Evolutionary conservation across 257 asterid species (phyloP), one percentile per base, ranked within the genome.

Genomic region (Salvia rosmarinus): DNA sequence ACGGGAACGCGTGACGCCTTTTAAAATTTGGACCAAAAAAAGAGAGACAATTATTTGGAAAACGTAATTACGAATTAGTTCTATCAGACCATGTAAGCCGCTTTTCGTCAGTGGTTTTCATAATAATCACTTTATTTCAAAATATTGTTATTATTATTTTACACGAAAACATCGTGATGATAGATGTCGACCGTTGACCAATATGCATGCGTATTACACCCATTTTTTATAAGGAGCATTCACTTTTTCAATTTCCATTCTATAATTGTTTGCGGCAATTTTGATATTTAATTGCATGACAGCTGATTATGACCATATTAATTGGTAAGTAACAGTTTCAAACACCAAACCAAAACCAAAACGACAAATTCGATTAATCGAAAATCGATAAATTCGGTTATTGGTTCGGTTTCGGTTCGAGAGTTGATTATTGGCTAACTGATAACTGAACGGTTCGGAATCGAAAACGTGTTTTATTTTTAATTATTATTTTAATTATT

Each of bases 21-120:
- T n/a, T n/a, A n/a, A n/a, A n/a, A n/a, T n/a, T n/a, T n/a, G n/a
- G n/a, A n/a, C n/a, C n/a, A n/a, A n/a, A n/a, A 17, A 60, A 35
- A 7, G 9, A 14, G 16, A 35, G 49, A 35, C 67, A 60, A 60
- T 35, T n/a, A 9, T 60, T 32, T 7, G 3, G 2, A n/a, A 55
- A n/a, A 32, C 19, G 5, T 14, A 8, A 60, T 35, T 9, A 60
- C 7, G 20, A 60, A 60, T 37, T 8, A 4, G 3, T 37, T 8
- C 6, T 0, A 13, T 12, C 63, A 28, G 11, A 61, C 11, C 25
- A 40, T 0, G 17, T 5, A 12, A 39, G 20, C 17, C 20, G 20
- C 52, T 40, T 63, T 62, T 40, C 20, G 37, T 37, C 10, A 20
- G 68, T 40, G 52, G 68, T 16, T 40, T 40, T 63, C 68, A 63